Evolutionary conservation across 305 asterid genomes (phyloP).

Genomic region (Rubia peregrina): DNA sequence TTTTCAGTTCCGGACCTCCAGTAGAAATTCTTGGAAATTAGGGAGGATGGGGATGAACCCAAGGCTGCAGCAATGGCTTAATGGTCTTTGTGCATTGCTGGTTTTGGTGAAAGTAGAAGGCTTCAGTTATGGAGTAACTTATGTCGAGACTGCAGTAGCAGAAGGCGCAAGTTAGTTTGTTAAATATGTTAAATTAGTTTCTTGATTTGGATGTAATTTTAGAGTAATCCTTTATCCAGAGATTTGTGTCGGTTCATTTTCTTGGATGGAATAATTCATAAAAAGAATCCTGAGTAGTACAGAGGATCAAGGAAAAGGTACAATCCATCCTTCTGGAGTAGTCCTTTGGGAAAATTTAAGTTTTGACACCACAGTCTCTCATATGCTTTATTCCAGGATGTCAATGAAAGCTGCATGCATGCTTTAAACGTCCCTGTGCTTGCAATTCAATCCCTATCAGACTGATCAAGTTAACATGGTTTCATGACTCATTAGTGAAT

Average conservation of each 20-base stretch:
- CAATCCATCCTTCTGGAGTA: conserved; percentile 5
- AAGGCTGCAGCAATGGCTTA: conserved; percentile 27
- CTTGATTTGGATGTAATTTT: background rate
- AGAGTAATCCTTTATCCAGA: background rate
- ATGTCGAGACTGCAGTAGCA: conserved; percentile 55
- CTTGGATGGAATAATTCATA: conserved; percentile 75
- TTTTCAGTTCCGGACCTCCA: too few relatives aligned
- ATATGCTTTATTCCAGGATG: conserved; percentile 50
- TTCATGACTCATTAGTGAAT: too few relatives aligned
- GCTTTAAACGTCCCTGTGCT: conserved; percentile 97
- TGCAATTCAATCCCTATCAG: conserved; percentile 99
- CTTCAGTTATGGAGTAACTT: conserved; percentile 47
- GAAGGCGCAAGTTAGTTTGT: conserved; percentile 65
- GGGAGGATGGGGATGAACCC: conserved; percentile 30
- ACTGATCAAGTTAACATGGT: conserved; percentile 25
- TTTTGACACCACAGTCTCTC: conserved; percentile 8
- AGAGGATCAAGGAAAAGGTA: conserved; percentile 96
- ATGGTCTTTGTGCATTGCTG: conserved; percentile 20
- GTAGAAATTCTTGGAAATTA: conserved; percentile 8
- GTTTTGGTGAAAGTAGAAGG: conserved; percentile 35
- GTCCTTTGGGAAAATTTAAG: background rate
- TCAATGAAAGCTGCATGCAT: conserved; percentile 73
- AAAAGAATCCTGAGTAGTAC: conserved; percentile 85
- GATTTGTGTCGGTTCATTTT: conserved; percentile 22
- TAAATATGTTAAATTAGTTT: background rate